Evolutionary conservation across 2,329 filamentous ascomycete species (phyloP), one percentile per base, ranked within the genome.

Genomic region (Scedosporium aurantiacum): DNA sequence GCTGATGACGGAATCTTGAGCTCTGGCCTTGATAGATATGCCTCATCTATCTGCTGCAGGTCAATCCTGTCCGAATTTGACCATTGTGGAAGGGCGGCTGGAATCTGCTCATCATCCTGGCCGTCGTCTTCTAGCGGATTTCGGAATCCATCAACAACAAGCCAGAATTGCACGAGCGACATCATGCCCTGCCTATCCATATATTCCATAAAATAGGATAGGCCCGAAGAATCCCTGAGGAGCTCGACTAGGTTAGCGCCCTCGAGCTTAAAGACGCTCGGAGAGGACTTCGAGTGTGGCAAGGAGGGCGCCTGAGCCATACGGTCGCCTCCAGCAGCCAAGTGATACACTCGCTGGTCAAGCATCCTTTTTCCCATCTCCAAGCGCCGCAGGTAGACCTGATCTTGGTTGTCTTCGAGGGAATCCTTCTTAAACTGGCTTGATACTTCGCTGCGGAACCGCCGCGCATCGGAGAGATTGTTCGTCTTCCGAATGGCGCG

Each of bases 181-280:
- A 97, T 93, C 27, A 93, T 79, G 16, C 83, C 82, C 70, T 92
- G 89, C 50, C 94, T 86, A 71, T 99, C 94, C 94, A 99, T 99
- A 69, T 91, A 97, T 71, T 99, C 94, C 94, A 99, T 99, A 75
- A 99, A 97, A 71, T 96, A 99, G 2, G 94, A 97, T 7, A 99
- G 79, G 0, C 91, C 93, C 1, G 93, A 89, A 2, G 94, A 84
- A 72, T 95, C 91, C 66, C 92, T 88, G 62, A 99, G 79, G n/a
- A 99, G 80, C 65, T 97, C 91, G 12, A 87, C 83, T 2, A 97
- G 78, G 0, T 89, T 86, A 6, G 88, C 87, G 67, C 89, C 88
- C 65, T 91, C 87, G 45, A 92, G 77, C 54, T 81, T 82, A 1
- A 88, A 88, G n/a, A 81, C 75, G 14, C 72, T 71, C 2, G 71